Evolutionary conservation across 257 asterid species (phyloP).

Genomic region (Paulownia fortunei): DNA sequence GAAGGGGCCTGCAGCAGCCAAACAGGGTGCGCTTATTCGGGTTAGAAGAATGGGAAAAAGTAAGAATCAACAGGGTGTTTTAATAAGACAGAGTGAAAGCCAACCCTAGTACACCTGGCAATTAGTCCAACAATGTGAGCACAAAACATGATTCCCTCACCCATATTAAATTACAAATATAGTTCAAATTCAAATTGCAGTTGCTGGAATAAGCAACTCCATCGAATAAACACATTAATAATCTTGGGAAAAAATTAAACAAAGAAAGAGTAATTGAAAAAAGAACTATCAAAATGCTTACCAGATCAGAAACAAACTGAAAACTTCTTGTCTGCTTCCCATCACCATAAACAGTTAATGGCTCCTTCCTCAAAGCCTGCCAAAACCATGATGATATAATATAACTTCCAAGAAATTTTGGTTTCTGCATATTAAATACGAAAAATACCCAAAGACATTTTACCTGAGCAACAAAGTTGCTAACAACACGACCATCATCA

Average conservation of each 20-base stretch:
- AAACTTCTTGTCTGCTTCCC: slow-evolving; percentile 98
- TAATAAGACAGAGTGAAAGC: slow-evolving; percentile 10
- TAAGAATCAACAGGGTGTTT: neutral
- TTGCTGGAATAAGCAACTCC: neutral
- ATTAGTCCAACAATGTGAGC: slow-evolving; percentile 11
- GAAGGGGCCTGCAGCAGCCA: neutral
- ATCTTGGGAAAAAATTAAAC: neutral
- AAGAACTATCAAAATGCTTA: slow-evolving; percentile 29
- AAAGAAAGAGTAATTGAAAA: neutral
- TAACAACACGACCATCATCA: slow-evolving; percentile 98
- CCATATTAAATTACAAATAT: neutral
- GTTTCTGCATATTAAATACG: neutral
- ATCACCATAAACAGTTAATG: slow-evolving; percentile 93
- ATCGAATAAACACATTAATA: neutral
- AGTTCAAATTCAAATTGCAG: neutral
- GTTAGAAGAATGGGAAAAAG: neutral
- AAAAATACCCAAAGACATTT: neutral
- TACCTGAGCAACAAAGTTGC: slow-evolving; percentile 99
- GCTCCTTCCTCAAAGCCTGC: slow-evolving; percentile 98
- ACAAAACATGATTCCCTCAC: slow-evolving; percentile 6
- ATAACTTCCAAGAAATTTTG: neutral
- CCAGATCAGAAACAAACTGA: slow-evolving; percentile 97
- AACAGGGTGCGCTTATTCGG: neutral
- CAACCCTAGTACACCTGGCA: neutral
- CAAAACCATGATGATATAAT: neutral